Base-by-base conservation (phyloP, 108 stramenopile genomes). In the Nitzschia sp. region DNA sequence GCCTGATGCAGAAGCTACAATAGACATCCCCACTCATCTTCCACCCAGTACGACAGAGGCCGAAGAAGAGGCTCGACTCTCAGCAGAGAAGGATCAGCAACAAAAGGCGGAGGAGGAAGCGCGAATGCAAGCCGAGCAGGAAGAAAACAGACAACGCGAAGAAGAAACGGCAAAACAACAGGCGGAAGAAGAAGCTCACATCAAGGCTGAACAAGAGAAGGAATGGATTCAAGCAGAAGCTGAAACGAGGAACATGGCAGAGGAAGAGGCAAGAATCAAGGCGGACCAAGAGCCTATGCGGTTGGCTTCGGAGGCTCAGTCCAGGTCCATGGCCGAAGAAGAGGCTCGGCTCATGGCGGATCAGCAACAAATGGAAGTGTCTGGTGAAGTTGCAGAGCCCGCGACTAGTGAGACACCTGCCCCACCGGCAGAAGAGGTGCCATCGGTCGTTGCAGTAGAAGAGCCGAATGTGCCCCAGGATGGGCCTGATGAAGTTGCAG, bases 151-250 rank as follows among this genome's bases (percentile, higher is more conserved):
- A 18, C 42, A 45, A 25, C 1, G 19, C 26, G 27, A 26, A 0
- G 62, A 64, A 5, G 62, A 4, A 38, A 27, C n/a, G 3, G 62
- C 62, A 36, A 64, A 28, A 64, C 62, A 64, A 64, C 62, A 47
- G 32, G 62, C 62, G 19, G 62, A 64, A 24, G 62, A 64, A 45
- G 62, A 64, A 45, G 46, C 42, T 21, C 62, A 25, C n/a, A 13
- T 47, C 18, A 17, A 46, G 42, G 62, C 62, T 11, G 62, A 64
- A 1, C 46, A 64, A 46, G 62, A 64, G 25, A n/a, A 18, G 17
- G 26, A 26, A 3, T 25, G 62, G 6, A 18, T 47, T 36, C 1
- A 46, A 28, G 24, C 46, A 0, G 62, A 64, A 9, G 42, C 4
- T 18, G 38, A 46, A 9, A 33, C 62, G 17, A 64, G 42, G 33